Evolutionary conservation across 2,329 filamentous ascomycete genomes (phyloP).

Genomic region (Drechmeria coniospora): DNA sequence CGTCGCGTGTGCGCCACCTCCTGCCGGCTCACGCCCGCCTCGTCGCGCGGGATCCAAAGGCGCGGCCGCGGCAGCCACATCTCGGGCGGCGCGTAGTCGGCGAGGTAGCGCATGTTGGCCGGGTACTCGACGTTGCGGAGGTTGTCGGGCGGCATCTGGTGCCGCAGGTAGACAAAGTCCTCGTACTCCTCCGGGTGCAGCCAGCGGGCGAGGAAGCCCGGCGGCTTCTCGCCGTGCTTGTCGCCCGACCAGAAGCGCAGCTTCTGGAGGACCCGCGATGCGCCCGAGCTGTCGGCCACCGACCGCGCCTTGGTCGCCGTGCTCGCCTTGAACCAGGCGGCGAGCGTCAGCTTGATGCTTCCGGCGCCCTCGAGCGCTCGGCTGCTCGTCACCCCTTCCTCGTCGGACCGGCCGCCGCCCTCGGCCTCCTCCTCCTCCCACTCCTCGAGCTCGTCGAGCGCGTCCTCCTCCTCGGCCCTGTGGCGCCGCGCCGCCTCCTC

Average conservation of each 20-base stretch:
- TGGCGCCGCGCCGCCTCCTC: slow-evolving; percentile 8
- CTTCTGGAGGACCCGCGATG: slow-evolving; percentile 13
- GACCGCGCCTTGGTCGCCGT: slow-evolving; percentile 18
- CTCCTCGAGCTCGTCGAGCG: slow-evolving; percentile 9
- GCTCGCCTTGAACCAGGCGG: slow-evolving; percentile 20
- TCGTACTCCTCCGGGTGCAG: slow-evolving; percentile 64
- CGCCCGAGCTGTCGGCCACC: slow-evolving; percentile 10
- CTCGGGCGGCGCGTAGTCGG: slow-evolving; percentile 52
- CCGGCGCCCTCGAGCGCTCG: slow-evolving; percentile 23
- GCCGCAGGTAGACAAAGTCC: slow-evolving; percentile 56
- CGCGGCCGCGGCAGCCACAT: slow-evolving; percentile 46
- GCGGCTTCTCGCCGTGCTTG: slow-evolving; percentile 13
- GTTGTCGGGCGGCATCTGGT: slow-evolving; percentile 46
- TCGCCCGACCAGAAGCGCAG: slow-evolving; percentile 12
- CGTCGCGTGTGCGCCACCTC: slow-evolving; percentile 59
- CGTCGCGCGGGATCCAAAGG: slow-evolving; percentile 75
- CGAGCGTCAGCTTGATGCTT: slow-evolving; percentile 15
- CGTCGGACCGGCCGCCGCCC: slow-evolving; percentile 10
- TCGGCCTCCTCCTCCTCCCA: slow-evolving; percentile 12
- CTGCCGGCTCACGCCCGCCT: slow-evolving; percentile 58
- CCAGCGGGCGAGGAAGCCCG: slow-evolving; percentile 49
- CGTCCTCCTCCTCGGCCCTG: slow-evolving; percentile 14
- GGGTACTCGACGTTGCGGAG: slow-evolving; percentile 28
- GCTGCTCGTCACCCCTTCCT: slow-evolving; percentile 9
- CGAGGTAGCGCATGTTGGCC: slow-evolving; percentile 37